These are phyloP conservation scores for Claviceps fusiformis DNA, from an alignment of 2,329 filamentous ascomycete species.

Conservation along the genomic window DNA sequence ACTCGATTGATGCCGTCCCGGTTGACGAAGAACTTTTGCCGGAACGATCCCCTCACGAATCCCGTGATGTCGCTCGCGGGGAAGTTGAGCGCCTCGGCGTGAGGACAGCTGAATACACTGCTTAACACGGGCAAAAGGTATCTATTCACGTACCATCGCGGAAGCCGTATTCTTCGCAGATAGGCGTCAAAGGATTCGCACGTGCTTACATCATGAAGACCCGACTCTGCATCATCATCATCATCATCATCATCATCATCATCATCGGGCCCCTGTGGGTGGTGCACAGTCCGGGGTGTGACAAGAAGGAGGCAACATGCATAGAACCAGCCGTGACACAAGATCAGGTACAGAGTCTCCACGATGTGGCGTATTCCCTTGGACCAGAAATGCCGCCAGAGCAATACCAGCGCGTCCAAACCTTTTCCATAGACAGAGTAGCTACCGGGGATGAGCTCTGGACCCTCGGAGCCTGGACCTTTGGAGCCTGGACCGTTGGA, in stretches of 20 bases:
- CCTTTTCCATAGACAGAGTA: constrained; percentile 43
- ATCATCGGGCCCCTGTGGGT: not conserved
- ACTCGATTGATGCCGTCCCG: constrained; percentile 35
- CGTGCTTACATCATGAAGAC: no score
- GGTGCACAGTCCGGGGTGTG: constrained; percentile 15
- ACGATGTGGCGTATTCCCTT: constrained; percentile 25
- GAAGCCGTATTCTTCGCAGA: constrained; percentile 33
- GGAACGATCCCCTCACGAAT: constrained; percentile 33
- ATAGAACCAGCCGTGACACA: constrained; percentile 41
- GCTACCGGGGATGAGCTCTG: constrained; percentile 14
- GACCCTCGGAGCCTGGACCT: constrained; percentile 4
- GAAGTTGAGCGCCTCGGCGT: constrained; percentile 33
- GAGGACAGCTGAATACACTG: constrained; percentile 40
- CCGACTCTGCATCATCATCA: no score
- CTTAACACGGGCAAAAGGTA: constrained; percentile 43
- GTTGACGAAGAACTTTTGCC: constrained; percentile 37
- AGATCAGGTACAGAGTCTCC: constrained; percentile 28
- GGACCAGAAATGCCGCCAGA: constrained; percentile 22
- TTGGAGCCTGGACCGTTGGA: no score
- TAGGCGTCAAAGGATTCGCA: constrained; percentile 19
- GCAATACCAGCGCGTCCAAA: constrained; percentile 32
- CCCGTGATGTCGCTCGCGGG: constrained; percentile 38
- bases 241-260: no score
- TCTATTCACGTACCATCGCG: constrained; percentile 29
- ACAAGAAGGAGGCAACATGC: constrained; percentile 37